Evolutionary conservation across 768 basidiomycete species (phyloP).

Genomic region (Boletus pseudopeckii): DNA sequence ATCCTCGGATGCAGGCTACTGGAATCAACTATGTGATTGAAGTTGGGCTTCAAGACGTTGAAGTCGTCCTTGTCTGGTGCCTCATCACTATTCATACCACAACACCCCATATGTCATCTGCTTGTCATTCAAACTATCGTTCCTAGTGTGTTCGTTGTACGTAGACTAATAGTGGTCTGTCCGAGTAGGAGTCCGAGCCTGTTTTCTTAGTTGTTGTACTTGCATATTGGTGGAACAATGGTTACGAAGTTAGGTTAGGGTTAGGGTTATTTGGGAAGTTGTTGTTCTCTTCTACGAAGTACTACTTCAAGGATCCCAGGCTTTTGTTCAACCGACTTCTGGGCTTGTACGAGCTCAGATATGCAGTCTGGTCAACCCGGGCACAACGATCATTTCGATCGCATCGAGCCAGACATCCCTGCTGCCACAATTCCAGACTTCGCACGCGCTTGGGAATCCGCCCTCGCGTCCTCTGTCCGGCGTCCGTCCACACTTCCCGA

Average conservation of each 20-base stretch:
- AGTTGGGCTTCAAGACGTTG: not conserved
- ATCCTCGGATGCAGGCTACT: conserved; percentile 2
- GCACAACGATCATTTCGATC: not conserved
- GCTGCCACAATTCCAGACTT: conserved; percentile 11
- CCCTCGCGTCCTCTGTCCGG: conserved; percentile 19
- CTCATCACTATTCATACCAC: not conserved
- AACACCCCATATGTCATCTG: not conserved
- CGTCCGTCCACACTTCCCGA: conserved; percentile 22
- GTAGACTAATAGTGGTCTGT: too few species aligned
- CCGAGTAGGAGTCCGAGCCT: not conserved
- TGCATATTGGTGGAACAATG: too few species aligned
- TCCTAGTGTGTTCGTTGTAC: not conserved
- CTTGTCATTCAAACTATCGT: not conserved
- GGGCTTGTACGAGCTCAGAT: not conserved
- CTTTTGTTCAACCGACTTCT: not conserved
- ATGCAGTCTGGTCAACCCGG: conserved; percentile 9
- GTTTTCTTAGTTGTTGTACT: not conserved
- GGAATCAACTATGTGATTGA: conserved; percentile 4
- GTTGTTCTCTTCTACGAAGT: not conserved
- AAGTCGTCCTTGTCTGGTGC: not conserved
- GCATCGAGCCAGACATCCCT: not conserved
- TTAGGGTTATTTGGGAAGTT: not conserved
- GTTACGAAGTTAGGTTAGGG: not conserved
- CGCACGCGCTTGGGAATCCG: conserved; percentile 20
- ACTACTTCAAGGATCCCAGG: not conserved